A percentile compares a stretch with the other conserved stretches of the same genome.
Conservation (phyloP, 805 yeast species). For the Wickerhamomyces subpelliculosus region DNA sequence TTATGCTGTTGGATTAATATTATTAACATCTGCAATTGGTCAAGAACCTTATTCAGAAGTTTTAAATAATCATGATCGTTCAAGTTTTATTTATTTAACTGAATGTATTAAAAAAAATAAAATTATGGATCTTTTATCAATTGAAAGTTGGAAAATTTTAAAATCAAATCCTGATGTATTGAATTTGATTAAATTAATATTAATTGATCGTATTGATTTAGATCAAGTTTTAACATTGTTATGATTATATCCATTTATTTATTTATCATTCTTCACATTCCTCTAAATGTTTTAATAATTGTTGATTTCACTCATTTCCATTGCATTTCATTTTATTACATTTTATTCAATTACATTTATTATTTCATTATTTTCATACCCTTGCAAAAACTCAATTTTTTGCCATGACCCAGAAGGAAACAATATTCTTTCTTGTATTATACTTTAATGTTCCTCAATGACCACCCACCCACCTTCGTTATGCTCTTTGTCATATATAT, state of each 20-base stretch:
- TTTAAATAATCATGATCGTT: constrained; percentile 4
- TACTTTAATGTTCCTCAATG: too few relatives aligned
- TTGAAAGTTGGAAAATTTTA: constrained; percentile 21
- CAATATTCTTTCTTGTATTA: too few relatives aligned
- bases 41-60: constrained; percentile 31
- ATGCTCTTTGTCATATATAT: too few relatives aligned
- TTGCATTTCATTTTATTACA: too few relatives aligned
- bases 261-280: too few relatives aligned
- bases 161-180: constrained; percentile 10
- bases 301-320: too few relatives aligned
- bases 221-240: constrained; percentile 9
- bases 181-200: constrained; percentile 22
- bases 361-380: too few relatives aligned
- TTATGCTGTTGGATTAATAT: constrained; percentile 39
- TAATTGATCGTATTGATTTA: constrained; percentile 22
- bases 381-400: too few relatives aligned
- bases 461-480: too few relatives aligned
- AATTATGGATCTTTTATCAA: constrained; percentile 24
- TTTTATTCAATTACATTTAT: too few relatives aligned
- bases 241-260: neutral
- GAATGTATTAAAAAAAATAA: constrained; percentile 26
- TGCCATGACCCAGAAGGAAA: too few relatives aligned
- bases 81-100: constrained; percentile 25
- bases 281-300: too few relatives aligned
- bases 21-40: constrained; percentile 40